Conservation (phyloP, 345 rosid genomes). For the Lepidium aucheri region DNA sequence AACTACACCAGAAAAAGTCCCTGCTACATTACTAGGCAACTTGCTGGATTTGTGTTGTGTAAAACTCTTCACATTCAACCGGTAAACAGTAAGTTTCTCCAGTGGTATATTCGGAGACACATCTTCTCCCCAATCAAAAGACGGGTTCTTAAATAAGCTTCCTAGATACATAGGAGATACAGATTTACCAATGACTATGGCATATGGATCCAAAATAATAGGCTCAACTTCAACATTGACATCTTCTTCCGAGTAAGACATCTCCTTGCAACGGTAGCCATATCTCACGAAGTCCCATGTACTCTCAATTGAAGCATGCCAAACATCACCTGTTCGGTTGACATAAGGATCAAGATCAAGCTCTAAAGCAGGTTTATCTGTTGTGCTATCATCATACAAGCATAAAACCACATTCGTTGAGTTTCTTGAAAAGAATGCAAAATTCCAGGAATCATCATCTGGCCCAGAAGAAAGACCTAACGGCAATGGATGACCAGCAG, state of each 20-base stretch:
- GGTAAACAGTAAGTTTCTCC: slow-evolving; percentile 63
- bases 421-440: slow-evolving; percentile 61
- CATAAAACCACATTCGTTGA: slow-evolving; percentile 55
- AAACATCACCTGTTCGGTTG: slow-evolving; percentile 74
- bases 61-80: slow-evolving; percentile 64
- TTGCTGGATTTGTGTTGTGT: slow-evolving; percentile 65
- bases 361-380: slow-evolving; percentile 65
- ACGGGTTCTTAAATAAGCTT: slow-evolving; percentile 38
- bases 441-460: slow-evolving; percentile 55
- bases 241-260: slow-evolving; percentile 22
- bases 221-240: slow-evolving; percentile 24
- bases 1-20: slow-evolving; percentile 71
- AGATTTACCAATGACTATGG: slow-evolving; percentile 38
- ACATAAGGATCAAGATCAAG: slow-evolving; percentile 87
- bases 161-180: slow-evolving; percentile 43
- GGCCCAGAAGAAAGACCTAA: slow-evolving; percentile 63
- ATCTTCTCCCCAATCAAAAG: slow-evolving; percentile 80
- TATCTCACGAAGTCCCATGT: slow-evolving; percentile 47
- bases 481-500: slow-evolving; percentile 59
- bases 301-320: slow-evolving; percentile 69
- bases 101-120: slow-evolving; percentile 45
- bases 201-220: slow-evolving; percentile 75
- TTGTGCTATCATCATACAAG: slow-evolving; percentile 46
- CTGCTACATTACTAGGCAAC: slow-evolving; percentile 46
- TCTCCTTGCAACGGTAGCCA: slow-evolving; percentile 52